phyloP scores from a whole-genome alignment of 306 rosid species.

The Cucurbita moschata region DNA sequence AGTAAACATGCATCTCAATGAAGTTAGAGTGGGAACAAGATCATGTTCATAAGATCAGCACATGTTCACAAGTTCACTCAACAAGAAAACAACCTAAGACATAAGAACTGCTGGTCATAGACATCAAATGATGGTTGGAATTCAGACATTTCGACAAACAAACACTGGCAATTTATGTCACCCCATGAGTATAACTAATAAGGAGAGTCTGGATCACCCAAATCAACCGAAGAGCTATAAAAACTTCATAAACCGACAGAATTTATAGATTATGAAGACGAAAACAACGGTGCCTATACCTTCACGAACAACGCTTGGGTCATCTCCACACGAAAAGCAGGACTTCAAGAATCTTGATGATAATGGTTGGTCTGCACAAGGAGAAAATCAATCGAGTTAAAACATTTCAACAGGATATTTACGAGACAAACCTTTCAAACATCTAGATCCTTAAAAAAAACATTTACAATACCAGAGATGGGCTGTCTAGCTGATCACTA shows the following conservation, averaged over 20 bases:
- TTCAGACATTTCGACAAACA: no score
- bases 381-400: conserved; percentile 12
- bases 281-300: conserved; percentile 24
- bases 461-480: background rate
- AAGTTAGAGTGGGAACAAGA: background rate
- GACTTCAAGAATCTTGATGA: conserved; percentile 44
- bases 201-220: background rate
- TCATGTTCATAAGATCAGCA: background rate
- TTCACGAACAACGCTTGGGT: conserved; percentile 60
- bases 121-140: no score
- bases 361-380: conserved; percentile 31
- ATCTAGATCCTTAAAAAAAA: background rate
- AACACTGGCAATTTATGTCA: no score
- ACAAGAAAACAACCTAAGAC: background rate
- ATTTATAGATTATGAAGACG: background rate
- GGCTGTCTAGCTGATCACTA: background rate
- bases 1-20: background rate
- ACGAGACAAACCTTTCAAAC: background rate
- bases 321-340: conserved; percentile 91
- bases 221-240: background rate
- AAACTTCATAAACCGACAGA: background rate
- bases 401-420: conserved; percentile 3
- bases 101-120: background rate
- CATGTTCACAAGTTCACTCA: background rate
- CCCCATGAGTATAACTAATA: no score